Evolutionary conservation across 805 yeast species (phyloP), one percentile per base, ranked within the genome.

Genomic region (Wickerhamiella lipophila): DNA sequence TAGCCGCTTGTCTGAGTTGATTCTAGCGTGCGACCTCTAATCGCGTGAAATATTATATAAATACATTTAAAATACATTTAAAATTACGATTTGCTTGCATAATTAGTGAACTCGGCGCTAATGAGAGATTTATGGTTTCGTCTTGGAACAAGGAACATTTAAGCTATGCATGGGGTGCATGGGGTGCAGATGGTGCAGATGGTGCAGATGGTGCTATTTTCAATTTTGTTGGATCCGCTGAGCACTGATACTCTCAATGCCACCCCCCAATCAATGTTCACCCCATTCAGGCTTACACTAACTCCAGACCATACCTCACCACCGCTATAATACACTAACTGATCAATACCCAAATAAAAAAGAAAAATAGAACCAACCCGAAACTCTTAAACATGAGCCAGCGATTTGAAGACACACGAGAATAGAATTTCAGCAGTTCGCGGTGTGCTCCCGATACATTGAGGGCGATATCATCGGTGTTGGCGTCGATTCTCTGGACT

Each of bases 381-480:
- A 92, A 92, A 12, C 89, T 78, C 68, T 83, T 86, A 47, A 84
- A 73, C 66, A 87, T 85, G 53, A 92, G 70, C 95, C 96, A 87
- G 58, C 97, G 74, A 65, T 89, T 92, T 59, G 82, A 84, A 47
- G 92, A 79, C 21, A 92, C 84, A 49, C 80, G 77, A 51, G 89
- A 83, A 61, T 82, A 92, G 65, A 88, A 92, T 64, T 87, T 89
- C 56, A 89, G 69, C 55, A 92, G 72, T 63, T 92, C 97, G 52
- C 96, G 70, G 63, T 92, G 97, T 0, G 98, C 98, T 1, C 97
- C 97, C 23, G 75, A 68, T 13, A 92, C 88, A 63, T 88, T 92
- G 61, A 89, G 63, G 58, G 85, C 78, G 48, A 89, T 86, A 60
- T 92, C 97, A 57, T 88, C 96, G 6, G 94, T 94, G 61, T 92